Conservation (phyloP, 352 stramenopile species). For the Pythium utonaiense region DNA sequence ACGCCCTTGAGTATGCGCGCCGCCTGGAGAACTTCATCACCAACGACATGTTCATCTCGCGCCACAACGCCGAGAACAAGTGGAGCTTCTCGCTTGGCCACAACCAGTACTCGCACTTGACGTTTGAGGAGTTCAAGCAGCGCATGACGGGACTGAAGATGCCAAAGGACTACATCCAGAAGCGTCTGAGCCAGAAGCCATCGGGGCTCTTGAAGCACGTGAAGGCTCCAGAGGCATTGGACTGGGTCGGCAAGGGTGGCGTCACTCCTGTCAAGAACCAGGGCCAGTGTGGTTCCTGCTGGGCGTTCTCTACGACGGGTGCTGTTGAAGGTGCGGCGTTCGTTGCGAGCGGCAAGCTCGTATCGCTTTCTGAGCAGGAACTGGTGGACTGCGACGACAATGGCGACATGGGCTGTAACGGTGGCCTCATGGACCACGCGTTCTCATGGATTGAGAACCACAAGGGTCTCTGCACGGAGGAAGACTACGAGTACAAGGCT, state of each 20-base stretch:
- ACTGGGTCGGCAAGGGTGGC: conserved; percentile 94
- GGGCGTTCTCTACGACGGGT: conserved; percentile 97
- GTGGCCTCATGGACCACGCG: conserved; percentile 97
- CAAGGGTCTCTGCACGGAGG: conserved; percentile 92
- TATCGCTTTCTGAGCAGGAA: conserved; percentile 96
- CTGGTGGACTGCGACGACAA: conserved; percentile 96
- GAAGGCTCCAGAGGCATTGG: conserved; percentile 76
- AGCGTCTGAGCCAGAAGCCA: conserved; percentile 43
- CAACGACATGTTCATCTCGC: conserved; percentile 85
- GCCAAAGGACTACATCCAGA: conserved; percentile 54
- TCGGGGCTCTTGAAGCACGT: conserved; percentile 26
- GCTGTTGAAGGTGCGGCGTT: conserved; percentile 97
- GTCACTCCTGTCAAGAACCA: conserved; percentile 97
- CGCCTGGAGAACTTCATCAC: conserved; percentile 76
- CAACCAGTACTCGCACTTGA: conserved; percentile 95
- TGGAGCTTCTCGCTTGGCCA: conserved; percentile 88
- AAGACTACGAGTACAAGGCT: conserved; percentile 94
- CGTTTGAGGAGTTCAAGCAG: conserved; percentile 92
- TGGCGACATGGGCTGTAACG: conserved; percentile 95
- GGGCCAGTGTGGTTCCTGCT: conserved; percentile 94
- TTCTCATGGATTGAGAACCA: conserved; percentile 94
- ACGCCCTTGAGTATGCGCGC: conserved; percentile 66
- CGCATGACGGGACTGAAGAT: conserved; percentile 55
- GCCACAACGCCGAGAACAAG: conserved; percentile 77
- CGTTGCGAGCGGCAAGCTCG: conserved; percentile 89